Evolutionary conservation across 2,329 filamentous ascomycete genomes (phyloP).

Genomic region (Xylariaceae sp.): DNA sequence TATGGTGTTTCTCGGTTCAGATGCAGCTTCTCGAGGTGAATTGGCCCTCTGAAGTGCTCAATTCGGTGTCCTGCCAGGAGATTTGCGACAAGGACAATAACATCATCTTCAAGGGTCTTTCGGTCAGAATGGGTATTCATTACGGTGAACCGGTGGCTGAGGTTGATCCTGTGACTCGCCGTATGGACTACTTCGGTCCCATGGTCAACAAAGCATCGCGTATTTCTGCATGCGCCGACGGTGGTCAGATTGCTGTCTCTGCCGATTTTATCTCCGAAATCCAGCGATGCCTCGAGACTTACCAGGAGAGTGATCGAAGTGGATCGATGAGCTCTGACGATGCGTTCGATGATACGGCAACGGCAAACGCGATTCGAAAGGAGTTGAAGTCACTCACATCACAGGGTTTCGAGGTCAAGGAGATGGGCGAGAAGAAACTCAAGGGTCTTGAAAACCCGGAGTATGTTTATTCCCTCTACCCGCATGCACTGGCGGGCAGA

Average conservation of each 20-base stretch:
- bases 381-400: constrained; percentile 82
- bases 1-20: constrained; percentile 97
- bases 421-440: constrained; percentile 88
- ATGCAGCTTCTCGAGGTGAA: constrained; percentile 77
- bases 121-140: constrained; percentile 95
- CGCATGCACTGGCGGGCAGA: constrained; percentile 77
- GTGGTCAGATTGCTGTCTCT: constrained; percentile 93
- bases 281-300: constrained; percentile 81
- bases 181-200: constrained; percentile 99
- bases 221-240: constrained; percentile 90
- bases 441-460: constrained; percentile 98
- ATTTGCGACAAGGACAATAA: constrained; percentile 78
- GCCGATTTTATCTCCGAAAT: constrained; percentile 97
- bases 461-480: constrained; percentile 91
- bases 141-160: constrained; percentile 94
- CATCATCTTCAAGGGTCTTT: constrained; percentile 87
- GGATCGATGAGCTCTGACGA: constrained; percentile 67
- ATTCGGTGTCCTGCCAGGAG: constrained; percentile 77
- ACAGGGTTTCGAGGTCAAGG: constrained; percentile 94
- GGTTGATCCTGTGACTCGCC: constrained; percentile 88
- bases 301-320: constrained; percentile 74
- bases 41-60: constrained; percentile 91
- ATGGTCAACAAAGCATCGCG: constrained; percentile 98
- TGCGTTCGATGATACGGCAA: constrained; percentile 66
- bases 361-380: constrained; percentile 72